Conservation (phyloP, 2,329 filamentous ascomycete species). For the Verticillium longisporum region DNA sequence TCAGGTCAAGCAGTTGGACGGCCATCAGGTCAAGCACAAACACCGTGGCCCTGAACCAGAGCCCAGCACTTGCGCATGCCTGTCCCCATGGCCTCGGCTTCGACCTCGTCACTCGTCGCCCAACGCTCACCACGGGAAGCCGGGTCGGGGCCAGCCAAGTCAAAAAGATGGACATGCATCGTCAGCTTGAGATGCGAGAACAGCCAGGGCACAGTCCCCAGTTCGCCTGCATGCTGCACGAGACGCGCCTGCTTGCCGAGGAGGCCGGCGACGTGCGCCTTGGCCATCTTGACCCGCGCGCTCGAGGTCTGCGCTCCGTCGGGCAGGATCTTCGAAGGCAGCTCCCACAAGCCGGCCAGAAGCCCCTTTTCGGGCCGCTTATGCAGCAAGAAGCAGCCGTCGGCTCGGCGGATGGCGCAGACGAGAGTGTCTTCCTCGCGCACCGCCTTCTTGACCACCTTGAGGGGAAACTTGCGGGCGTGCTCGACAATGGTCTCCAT, state of each 20-base stretch:
- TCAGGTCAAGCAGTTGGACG: too few relatives aligned
- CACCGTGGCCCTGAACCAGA: conserved; percentile 22
- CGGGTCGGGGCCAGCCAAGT: conserved; percentile 13
- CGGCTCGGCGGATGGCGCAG: conserved; percentile 39
- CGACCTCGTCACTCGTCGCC: conserved; percentile 31
- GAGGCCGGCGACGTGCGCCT: conserved; percentile 22
- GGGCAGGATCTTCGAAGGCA: conserved; percentile 38
- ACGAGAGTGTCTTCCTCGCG: conserved; percentile 46
- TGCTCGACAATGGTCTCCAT: conserved; percentile 33
- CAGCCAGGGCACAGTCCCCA: conserved; percentile 49
- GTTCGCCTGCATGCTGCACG: conserved; percentile 26
- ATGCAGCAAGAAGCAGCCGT: conserved; percentile 40
- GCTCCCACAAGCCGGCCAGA: conserved; percentile 49
- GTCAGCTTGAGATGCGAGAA: conserved; percentile 51
- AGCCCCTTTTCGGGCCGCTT: conserved; percentile 47
- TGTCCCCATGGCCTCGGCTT: conserved; percentile 48
- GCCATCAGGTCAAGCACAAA: neutral
- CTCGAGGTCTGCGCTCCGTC: conserved; percentile 17
- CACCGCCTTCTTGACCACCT: conserved; percentile 42
- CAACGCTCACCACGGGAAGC: conserved; percentile 21
- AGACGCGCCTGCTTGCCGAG: conserved; percentile 12
- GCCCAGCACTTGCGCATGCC: conserved; percentile 53
- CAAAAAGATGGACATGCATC: conserved; percentile 51
- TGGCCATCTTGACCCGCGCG: conserved; percentile 28
- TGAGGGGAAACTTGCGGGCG: conserved; percentile 44